Percentiles rank a stretch among this genome's conserved stretches.
These are phyloP conservation scores for Zygosaccharomyces rouxii DNA, from an alignment of 805 yeast species.

Conservation along the genomic window DNA sequence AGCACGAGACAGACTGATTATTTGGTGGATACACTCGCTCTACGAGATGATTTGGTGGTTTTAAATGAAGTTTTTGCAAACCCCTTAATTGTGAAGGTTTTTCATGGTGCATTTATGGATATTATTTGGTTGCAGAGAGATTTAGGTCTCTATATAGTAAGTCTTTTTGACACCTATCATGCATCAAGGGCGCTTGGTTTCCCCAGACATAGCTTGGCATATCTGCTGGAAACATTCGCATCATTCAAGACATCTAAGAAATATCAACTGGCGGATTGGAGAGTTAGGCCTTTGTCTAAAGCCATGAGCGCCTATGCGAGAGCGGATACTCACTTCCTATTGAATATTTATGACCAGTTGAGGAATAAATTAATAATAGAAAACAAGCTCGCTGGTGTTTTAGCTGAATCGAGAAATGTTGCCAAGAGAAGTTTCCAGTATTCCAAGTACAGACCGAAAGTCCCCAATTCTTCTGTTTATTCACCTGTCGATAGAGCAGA, in stretches of 20 bases:
- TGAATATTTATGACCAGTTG: conserved; percentile 73
- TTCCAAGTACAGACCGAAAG: conserved; percentile 53
- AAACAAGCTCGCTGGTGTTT: conserved; percentile 54
- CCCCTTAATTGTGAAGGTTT: conserved; percentile 76
- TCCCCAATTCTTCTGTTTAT: conserved; percentile 36
- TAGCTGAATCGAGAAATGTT: conserved; percentile 71
- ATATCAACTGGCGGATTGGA: conserved; percentile 96
- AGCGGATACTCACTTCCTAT: conserved; percentile 88
- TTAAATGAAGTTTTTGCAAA: conserved; percentile 76
- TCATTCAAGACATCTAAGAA: conserved; percentile 85
- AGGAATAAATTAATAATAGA: conserved; percentile 54
- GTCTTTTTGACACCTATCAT: conserved; percentile 87
- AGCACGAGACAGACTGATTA: conserved; percentile 78
- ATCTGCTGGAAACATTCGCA: conserved; percentile 72
- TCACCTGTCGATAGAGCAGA: conserved; percentile 52
- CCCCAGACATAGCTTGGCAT: conserved; percentile 80
- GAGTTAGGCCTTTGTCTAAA: conserved; percentile 73
- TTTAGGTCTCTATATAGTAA: conserved; percentile 83
- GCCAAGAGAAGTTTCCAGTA: conserved; percentile 81
- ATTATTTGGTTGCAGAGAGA: conserved; percentile 96
- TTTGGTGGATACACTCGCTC: conserved; percentile 76
- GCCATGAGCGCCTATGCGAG: conserved; percentile 84
- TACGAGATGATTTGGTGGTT: conserved; percentile 63
- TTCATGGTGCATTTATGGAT: conserved; percentile 97
- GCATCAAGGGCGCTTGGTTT: conserved; percentile 79